Evolutionary conservation across 1,284 basidiomycete genomes (phyloP).

Genomic region (Fomitopsis palustris): DNA sequence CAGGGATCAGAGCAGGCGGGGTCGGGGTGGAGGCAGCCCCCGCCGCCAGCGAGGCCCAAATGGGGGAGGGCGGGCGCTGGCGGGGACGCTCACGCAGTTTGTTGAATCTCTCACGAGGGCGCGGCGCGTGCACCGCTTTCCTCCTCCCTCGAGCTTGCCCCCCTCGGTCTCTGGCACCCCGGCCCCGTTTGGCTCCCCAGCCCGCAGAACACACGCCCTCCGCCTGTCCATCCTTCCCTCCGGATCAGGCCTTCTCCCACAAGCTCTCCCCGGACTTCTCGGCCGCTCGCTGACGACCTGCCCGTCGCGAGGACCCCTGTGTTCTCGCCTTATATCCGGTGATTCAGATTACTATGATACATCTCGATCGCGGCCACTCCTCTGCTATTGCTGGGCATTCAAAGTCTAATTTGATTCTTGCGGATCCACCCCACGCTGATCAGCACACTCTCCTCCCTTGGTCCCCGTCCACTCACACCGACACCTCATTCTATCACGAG

Average conservation of each 20-base stretch:
- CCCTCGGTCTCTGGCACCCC: slow-evolving; percentile 4
- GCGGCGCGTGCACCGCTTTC: slow-evolving; percentile 8
- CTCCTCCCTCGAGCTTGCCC: slow-evolving; percentile 7
- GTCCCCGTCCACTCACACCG: slow-evolving; percentile 33
- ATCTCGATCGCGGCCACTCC: slow-evolving; percentile 54
- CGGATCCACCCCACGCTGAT: slow-evolving; percentile 34
- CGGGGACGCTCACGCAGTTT: not conserved
- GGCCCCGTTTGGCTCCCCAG: slow-evolving; percentile 2
- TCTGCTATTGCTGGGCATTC: slow-evolving; percentile 36
- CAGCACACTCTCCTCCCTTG: slow-evolving; percentile 40
- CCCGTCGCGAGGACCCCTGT: slow-evolving; percentile 16
- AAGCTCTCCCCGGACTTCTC: slow-evolving; percentile 12
- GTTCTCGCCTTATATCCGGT: slow-evolving; percentile 28
- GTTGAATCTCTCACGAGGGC: slow-evolving; percentile 9
- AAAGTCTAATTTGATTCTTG: slow-evolving; percentile 45
- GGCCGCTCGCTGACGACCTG: slow-evolving; percentile 22
- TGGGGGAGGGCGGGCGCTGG: slow-evolving; percentile 6
- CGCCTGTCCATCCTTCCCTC: not conserved
- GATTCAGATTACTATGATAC: slow-evolving; percentile 42
- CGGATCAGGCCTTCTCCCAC: not conserved
- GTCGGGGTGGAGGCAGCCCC: not conserved
- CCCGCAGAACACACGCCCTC: slow-evolving; percentile 2
- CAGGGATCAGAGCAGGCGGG: no score
- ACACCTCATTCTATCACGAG: slow-evolving; percentile 27
- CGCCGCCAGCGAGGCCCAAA: slow-evolving; percentile 7